Evolutionary conservation across 1,284 basidiomycete genomes (phyloP).

Genomic region (Papiliotrema laurentii): DNA sequence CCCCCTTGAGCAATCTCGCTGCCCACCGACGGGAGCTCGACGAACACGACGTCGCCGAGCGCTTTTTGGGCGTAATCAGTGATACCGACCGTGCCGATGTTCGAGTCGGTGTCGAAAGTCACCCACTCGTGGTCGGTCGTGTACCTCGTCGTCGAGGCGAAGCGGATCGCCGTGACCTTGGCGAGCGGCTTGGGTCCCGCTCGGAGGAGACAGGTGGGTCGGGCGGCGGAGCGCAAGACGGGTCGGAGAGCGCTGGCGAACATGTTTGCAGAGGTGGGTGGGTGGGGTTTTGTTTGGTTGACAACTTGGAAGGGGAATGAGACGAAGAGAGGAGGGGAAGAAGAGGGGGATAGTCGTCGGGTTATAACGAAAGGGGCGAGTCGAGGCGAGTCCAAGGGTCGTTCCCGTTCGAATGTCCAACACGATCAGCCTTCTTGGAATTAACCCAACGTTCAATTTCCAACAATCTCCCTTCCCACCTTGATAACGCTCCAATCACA

Average conservation of each 20-base stretch:
- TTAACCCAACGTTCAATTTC: too few relatives aligned
- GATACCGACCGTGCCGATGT: conserved; percentile 79
- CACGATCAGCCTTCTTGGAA: too few relatives aligned
- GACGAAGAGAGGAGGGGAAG: too few relatives aligned
- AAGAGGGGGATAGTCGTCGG: too few relatives aligned
- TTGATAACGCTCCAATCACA: too few relatives aligned
- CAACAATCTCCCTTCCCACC: too few relatives aligned
- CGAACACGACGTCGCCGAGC: conserved; percentile 95
- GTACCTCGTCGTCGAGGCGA: conserved; percentile 60
- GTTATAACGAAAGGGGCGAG: too few relatives aligned
- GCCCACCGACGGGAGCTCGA: conserved; percentile 79
- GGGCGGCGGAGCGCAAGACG: background rate
- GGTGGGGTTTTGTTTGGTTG: too few relatives aligned
- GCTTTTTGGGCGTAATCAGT: conserved; percentile 91
- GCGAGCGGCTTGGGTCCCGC: background rate
- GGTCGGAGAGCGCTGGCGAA: conserved; percentile 1
- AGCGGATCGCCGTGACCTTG: conserved; percentile 8
- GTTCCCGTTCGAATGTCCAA: too few relatives aligned
- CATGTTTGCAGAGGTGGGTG: background rate
- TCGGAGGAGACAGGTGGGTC: background rate
- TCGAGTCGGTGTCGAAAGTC: conserved; percentile 70
- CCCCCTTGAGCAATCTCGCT: conserved; percentile 70
- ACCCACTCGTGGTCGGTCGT: conserved; percentile 91
- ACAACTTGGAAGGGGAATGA: too few relatives aligned
- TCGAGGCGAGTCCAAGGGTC: too few relatives aligned